phyloP scores from a whole-genome alignment of 495 filamentous ascomycete species.

The Podospora appendiculata region DNA sequence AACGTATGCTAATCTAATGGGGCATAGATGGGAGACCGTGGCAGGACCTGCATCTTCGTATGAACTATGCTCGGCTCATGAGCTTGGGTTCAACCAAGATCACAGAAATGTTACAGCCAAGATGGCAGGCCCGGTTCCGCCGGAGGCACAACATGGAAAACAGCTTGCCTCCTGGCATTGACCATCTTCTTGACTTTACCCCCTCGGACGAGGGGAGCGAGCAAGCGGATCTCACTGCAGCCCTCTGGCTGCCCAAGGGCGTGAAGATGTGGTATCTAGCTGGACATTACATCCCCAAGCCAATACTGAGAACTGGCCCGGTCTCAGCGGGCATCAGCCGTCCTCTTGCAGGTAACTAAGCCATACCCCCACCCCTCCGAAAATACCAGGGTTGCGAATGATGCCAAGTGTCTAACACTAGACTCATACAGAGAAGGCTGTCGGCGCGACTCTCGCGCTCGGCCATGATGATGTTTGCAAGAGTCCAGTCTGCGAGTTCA shows the following conservation, averaged over 20 bases:
- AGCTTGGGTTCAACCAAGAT: slow-evolving; percentile 43
- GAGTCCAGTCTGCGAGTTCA: slow-evolving; percentile 6
- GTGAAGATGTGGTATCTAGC: slow-evolving; percentile 43
- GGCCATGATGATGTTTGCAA: slow-evolving; percentile 30
- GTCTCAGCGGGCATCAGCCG: background rate
- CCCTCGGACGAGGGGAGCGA: slow-evolving; percentile 52
- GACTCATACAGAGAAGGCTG: slow-evolving; percentile 7
- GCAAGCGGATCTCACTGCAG: slow-evolving; percentile 47
- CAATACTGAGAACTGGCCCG: slow-evolving; percentile 2
- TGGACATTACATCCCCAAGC: slow-evolving; percentile 29
- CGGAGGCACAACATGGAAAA: slow-evolving; percentile 18
- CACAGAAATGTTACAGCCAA: slow-evolving; percentile 35
- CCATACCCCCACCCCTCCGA: too few species aligned
- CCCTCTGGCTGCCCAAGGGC: slow-evolving; percentile 48
- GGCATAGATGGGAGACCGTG: slow-evolving; percentile 6
- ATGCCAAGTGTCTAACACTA: too few species aligned
- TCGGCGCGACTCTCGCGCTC: slow-evolving; percentile 15
- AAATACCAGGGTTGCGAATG: too few species aligned
- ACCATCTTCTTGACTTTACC: slow-evolving; percentile 56
- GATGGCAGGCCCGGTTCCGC: slow-evolving; percentile 24
- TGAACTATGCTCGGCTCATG: slow-evolving; percentile 39
- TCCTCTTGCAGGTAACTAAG: slow-evolving; percentile 7
- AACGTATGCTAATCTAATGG: background rate
- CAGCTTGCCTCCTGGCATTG: slow-evolving; percentile 33
- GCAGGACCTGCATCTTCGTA: slow-evolving; percentile 29